phyloP scores from a whole-genome alignment of 805 yeast genomes.

The Yarrowia sp. region DNA sequence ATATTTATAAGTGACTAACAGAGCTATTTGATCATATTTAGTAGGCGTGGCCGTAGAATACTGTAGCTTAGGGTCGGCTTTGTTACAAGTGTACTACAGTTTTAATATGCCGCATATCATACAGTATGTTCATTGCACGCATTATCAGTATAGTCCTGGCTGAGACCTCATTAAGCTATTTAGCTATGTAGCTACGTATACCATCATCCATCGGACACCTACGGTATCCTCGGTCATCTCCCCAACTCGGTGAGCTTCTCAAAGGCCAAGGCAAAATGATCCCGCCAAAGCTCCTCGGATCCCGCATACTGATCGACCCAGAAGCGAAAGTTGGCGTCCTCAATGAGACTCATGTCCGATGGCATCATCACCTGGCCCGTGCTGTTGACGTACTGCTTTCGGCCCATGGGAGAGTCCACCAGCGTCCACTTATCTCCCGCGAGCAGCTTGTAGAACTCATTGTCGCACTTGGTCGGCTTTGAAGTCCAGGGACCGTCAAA shows the following conservation, averaged over 20 bases:
- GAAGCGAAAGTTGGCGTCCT: constrained; percentile 55
- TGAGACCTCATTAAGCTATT: too few relatives aligned
- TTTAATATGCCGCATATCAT: too few relatives aligned
- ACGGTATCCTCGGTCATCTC: neutral
- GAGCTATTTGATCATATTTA: neutral
- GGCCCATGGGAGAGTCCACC: constrained; percentile 42
- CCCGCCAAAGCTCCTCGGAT: constrained; percentile 59
- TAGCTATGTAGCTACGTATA: too few relatives aligned
- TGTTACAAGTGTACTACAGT: too few relatives aligned
- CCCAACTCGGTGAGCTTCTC: constrained; percentile 75
- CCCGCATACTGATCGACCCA: constrained; percentile 71
- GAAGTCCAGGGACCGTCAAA: constrained; percentile 91
- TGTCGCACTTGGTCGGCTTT: constrained; percentile 68
- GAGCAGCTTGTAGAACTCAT: constrained; percentile 63
- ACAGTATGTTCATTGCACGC: too few relatives aligned
- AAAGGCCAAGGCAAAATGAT: constrained; percentile 65
- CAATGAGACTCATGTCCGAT: constrained; percentile 68
- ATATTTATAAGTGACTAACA: constrained; percentile 2
- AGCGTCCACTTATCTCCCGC: constrained; percentile 55
- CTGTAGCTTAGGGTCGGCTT: too few relatives aligned
- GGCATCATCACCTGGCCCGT: constrained; percentile 80
- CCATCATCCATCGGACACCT: too few relatives aligned
- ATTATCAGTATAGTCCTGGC: too few relatives aligned
- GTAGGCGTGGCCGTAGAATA: too few relatives aligned
- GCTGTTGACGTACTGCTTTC: constrained; percentile 48